phyloP scores from a whole-genome alignment of 1,284 basidiomycete species.

The Cutaneotrichosporon dermatis region DNA sequence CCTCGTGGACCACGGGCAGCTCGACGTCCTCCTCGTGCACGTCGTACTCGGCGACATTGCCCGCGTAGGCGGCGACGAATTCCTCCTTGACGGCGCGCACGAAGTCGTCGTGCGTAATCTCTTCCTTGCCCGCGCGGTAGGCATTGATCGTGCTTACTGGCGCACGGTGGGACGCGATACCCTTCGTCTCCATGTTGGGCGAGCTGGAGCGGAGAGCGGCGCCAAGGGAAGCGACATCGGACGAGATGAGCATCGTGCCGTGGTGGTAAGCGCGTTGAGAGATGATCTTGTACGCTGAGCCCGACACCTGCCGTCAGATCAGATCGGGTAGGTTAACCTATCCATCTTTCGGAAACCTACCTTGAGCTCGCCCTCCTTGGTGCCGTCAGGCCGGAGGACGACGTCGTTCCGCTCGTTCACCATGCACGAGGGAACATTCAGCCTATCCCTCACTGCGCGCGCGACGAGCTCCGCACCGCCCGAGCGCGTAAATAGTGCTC shows the following conservation, averaged over 20 bases:
- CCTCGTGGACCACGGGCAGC: constrained; percentile 58
- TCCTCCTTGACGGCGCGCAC: constrained; percentile 64
- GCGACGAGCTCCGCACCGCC: constrained; percentile 74
- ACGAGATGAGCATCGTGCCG: constrained; percentile 96
- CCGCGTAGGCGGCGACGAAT: constrained; percentile 63
- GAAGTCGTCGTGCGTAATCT: constrained; percentile 64
- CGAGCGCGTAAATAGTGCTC: constrained; percentile 72
- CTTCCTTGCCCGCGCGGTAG: constrained; percentile 45
- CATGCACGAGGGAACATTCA: constrained; percentile 63
- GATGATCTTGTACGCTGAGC: constrained; percentile 95
- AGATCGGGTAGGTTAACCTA: too few species aligned
- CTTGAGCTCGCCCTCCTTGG: constrained; percentile 60
- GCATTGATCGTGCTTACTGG: constrained; percentile 80
- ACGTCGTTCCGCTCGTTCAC: constrained; percentile 92
- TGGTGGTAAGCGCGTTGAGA: constrained; percentile 92
- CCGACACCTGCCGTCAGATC: constrained; percentile 67
- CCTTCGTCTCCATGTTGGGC: constrained; percentile 75
- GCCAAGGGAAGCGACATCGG: constrained; percentile 65
- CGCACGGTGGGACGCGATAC: constrained; percentile 80
- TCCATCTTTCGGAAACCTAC: too few species aligned
- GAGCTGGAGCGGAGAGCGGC: constrained; percentile 62
- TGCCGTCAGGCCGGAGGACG: constrained; percentile 55
- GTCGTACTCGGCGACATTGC: constrained; percentile 52
- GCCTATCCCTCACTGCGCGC: constrained; percentile 64
- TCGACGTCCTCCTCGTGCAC: constrained; percentile 52